Conservation (phyloP, 2,329 filamentous ascomycete species). For the Aureobasidium zeae region DNA sequence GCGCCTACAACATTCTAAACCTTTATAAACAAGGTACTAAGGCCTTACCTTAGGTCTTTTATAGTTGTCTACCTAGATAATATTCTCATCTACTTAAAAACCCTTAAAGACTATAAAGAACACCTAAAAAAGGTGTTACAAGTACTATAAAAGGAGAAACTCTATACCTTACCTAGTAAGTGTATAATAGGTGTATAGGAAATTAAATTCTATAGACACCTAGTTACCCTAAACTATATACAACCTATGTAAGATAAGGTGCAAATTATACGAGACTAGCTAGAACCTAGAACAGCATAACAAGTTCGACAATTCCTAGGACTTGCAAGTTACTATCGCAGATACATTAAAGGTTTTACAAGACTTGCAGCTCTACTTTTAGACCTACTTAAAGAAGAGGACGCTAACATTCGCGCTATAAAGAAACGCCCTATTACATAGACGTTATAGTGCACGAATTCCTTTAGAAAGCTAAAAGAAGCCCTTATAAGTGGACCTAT, state of each 20-base stretch:
- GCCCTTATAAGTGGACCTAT: background rate
- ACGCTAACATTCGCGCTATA: background rate
- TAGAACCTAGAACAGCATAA: no score
- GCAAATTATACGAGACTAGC: no score
- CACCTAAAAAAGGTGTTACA: background rate
- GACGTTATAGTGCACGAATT: background rate
- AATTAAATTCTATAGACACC: background rate
- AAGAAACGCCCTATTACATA: background rate
- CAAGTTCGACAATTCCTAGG: no score
- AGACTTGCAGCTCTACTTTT: background rate
- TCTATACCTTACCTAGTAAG: background rate
- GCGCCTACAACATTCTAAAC: background rate
- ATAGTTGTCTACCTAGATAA: background rate
- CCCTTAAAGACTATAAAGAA: background rate
- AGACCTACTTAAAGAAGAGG: background rate
- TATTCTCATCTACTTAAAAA: background rate
- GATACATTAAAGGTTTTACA: no score
- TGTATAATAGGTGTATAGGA: background rate
- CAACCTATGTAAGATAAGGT: background rate
- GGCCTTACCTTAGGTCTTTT: background rate
- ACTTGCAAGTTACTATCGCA: no score
- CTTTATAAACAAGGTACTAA: background rate
- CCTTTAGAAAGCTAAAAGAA: background rate
- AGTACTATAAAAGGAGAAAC: background rate
- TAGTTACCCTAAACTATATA: background rate